Conservation (phyloP, 2,329 filamentous ascomycete species). For the Botryotinia narcissicola region DNA sequence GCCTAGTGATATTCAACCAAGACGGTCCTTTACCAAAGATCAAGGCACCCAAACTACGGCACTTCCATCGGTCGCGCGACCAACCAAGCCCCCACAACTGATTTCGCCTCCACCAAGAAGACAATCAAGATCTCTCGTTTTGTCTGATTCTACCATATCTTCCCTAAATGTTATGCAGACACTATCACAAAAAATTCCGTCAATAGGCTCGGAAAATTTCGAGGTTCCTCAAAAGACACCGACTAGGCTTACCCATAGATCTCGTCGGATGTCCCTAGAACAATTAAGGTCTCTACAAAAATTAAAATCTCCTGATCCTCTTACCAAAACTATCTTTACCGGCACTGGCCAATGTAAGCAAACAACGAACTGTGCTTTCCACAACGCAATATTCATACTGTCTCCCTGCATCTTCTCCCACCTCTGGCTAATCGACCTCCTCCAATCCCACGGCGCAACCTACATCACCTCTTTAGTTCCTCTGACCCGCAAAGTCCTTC, state of each 20-base stretch:
- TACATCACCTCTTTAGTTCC: slow-evolving; percentile 25
- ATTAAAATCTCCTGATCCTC: neutral
- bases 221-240: neutral
- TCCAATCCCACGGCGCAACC: slow-evolving; percentile 27
- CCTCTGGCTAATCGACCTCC: slow-evolving; percentile 28
- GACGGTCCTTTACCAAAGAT: neutral
- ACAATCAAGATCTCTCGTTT: neutral
- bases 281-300: neutral
- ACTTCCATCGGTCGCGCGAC: neutral
- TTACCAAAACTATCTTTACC: neutral
- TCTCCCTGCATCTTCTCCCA: slow-evolving; percentile 29
- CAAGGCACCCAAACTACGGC: neutral
- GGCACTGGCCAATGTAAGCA: slow-evolving; percentile 26
- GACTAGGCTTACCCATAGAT: neutral
- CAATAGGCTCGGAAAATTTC: neutral
- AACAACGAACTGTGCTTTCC: slow-evolving; percentile 23
- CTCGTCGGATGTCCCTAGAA: neutral
- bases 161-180: neutral
- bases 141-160: neutral
- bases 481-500: slow-evolving; percentile 24
- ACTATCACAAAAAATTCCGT: neutral
- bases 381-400: slow-evolving; percentile 33
- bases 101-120: neutral
- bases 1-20: neutral
- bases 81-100: neutral